A percentile compares a stretch with the other conserved stretches of the same genome.
phyloP scores from a whole-genome alignment of 1,284 basidiomycete species.

The Pisolithus thermaeus region DNA sequence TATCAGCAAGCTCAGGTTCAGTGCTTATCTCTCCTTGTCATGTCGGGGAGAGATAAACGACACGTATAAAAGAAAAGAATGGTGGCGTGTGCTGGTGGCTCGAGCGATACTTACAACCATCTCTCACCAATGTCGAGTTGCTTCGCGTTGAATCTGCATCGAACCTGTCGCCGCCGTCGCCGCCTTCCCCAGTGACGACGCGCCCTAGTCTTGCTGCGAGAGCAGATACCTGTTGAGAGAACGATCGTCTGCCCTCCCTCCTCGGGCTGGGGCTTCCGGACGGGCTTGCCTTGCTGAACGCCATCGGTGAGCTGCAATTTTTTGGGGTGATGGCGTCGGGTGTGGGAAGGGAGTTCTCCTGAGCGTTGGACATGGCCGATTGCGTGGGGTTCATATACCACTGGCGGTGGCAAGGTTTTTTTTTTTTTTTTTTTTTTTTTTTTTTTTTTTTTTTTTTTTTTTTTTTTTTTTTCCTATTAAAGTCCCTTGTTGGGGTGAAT shows the following conservation, averaged over 20 bases:
- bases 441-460: too few species aligned
- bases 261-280: background rate
- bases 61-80: too few species aligned
- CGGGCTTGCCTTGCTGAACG: background rate
- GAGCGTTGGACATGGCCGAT: background rate
- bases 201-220: constrained; percentile 16
- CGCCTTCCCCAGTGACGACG: constrained; percentile 13
- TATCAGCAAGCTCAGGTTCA: too few species aligned
- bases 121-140: too few species aligned
- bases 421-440: too few species aligned
- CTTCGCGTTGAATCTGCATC: constrained; percentile 6
- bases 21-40: too few species aligned
- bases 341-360: background rate
- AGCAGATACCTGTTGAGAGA: constrained; percentile 20
- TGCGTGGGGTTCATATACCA: background rate
- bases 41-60: too few species aligned
- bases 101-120: too few species aligned
- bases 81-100: too few species aligned
- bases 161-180: constrained; percentile 5
- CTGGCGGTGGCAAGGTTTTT: too few species aligned
- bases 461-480: too few species aligned
- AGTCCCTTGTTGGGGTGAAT: too few species aligned
- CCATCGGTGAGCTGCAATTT: background rate
- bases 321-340: background rate
- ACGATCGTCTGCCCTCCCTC: constrained; percentile 2